A percentile compares a stretch with the other conserved stretches of the same genome.
These are phyloP conservation scores for Podospora didyma DNA, from an alignment of 495 filamentous ascomycete species.

Conservation along the genomic window DNA sequence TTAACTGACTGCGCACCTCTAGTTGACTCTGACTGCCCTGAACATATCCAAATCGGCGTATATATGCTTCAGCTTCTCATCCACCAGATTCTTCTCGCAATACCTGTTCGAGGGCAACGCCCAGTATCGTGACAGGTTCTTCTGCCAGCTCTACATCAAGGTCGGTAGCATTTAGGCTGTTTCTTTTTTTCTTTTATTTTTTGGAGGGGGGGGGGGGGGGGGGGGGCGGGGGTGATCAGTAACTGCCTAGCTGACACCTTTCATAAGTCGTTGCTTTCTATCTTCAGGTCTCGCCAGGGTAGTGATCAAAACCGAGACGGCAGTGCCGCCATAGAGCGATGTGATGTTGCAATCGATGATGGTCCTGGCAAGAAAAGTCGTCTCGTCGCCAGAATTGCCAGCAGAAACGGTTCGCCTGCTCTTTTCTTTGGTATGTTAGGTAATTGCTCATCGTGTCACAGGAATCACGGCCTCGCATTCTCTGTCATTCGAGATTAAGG, in stretches of 20 bases:
- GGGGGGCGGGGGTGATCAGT: too few relatives aligned
- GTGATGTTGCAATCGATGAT: slow-evolving; percentile 81
- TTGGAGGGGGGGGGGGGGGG: too few relatives aligned
- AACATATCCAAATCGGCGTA: slow-evolving; percentile 95
- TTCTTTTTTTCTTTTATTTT: too few relatives aligned
- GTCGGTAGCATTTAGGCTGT: too few relatives aligned
- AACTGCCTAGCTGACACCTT: neutral
- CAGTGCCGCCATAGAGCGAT: slow-evolving; percentile 77
- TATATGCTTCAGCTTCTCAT: slow-evolving; percentile 71
- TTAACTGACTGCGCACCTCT: slow-evolving; percentile 5
- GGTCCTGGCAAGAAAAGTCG: slow-evolving; percentile 71
- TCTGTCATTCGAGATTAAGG: slow-evolving; percentile 79
- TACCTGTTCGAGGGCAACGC: slow-evolving; percentile 59
- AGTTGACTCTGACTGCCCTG: slow-evolving; percentile 79
- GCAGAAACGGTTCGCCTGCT: slow-evolving; percentile 65
- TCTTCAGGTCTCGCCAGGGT: slow-evolving; percentile 40
- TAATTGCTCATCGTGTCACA: slow-evolving; percentile 19
- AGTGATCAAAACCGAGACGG: slow-evolving; percentile 34
- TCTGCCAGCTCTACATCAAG: slow-evolving; percentile 42
- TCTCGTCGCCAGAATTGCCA: slow-evolving; percentile 76
- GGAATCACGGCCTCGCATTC: slow-evolving; percentile 90
- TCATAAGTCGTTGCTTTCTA: slow-evolving; percentile 39
- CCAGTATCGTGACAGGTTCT: slow-evolving; percentile 46
- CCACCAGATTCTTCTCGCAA: slow-evolving; percentile 71
- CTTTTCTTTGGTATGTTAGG: too few relatives aligned